phyloP scores from a whole-genome alignment of 148 eudicot genomes.

The Cornus florida region DNA sequence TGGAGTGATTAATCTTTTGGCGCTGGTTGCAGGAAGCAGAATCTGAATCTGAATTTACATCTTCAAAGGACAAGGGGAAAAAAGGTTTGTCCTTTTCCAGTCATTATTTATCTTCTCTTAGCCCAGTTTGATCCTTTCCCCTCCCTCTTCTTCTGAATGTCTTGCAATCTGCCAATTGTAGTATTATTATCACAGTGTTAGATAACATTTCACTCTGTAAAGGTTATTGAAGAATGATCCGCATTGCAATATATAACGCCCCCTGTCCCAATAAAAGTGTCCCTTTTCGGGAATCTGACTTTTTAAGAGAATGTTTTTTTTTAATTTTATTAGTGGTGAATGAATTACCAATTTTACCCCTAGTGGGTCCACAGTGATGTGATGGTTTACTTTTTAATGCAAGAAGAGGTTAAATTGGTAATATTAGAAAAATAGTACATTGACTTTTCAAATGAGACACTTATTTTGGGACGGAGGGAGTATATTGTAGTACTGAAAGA shows the following conservation, averaged over 20 bases:
- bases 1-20: conserved; percentile 5
- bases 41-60: conserved; percentile 29
- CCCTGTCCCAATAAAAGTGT: no score
- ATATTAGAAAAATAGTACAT: no score
- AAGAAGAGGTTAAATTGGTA: no score
- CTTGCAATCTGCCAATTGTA: neutral
- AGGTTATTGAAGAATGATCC: neutral
- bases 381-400: no score
- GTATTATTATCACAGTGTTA: neutral
- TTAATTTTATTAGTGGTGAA: no score
- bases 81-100: conserved; percentile 47
- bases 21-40: conserved; percentile 53
- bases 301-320: no score
- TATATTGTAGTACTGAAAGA: neutral
- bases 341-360: no score
- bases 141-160: neutral
- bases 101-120: conserved; percentile 1
- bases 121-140: neutral
- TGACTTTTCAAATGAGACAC: no score
- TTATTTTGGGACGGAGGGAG: no score
- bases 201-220: neutral
- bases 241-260: neutral
- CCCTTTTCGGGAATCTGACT: no score
- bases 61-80: conserved; percentile 32
- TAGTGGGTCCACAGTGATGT: no score